Base-by-base conservation (phyloP, 2,329 filamentous ascomycete genomes). In the Colletotrichum cereale region DNA sequence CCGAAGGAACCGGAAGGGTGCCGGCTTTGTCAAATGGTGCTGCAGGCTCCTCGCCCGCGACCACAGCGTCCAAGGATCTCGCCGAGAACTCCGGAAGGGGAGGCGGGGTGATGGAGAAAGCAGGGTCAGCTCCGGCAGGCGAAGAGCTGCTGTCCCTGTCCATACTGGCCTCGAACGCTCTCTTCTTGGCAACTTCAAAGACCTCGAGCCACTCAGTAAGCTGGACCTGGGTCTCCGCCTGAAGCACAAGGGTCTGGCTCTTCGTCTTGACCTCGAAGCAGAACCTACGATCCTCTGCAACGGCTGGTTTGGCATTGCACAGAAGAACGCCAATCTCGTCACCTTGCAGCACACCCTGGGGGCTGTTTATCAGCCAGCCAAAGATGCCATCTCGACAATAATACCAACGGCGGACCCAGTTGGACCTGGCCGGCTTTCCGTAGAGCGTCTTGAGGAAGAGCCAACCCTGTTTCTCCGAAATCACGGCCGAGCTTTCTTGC, bases 181-280 rank as follows among this genome's bases (percentile, higher is more conserved):
- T 94, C 76, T 95, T 94, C 83, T 99, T 99, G 64, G 96, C 95
- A 21, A 95, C 90, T 76, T 99, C 96, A 76, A 99, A 98, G 0
- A 96, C 91, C 74, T 93, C 90, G 66, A 99, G 90, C 96, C 96
- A 99, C 77, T 97, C 93, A 70, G 93, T 95, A n/a, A 99, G 88
- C 79, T 98, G 94, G 61, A 85, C 86, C 79, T 99, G 96, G 0
- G 94, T 97, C 80, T 99, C 96, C 5, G 96, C 93, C 82, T 99
- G 96, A 3, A 99, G 86, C 71, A 98, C 85, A 74, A 97, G 91
- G 61, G 92, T 96, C 73, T 93, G 93, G 77, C 94, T 97, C 81
- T 98, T 99, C 2, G 96, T 99, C 85, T 98, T 99, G 77, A 99
- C 93, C 82, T 99, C 96, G 77, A 99, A 98, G 80, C 96, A 98